A percentile compares a stretch with the other conserved stretches of the same genome.
phyloP scores from a whole-genome alignment of 352 stramenopile genomes.

The Achlya hypogyna region DNA sequence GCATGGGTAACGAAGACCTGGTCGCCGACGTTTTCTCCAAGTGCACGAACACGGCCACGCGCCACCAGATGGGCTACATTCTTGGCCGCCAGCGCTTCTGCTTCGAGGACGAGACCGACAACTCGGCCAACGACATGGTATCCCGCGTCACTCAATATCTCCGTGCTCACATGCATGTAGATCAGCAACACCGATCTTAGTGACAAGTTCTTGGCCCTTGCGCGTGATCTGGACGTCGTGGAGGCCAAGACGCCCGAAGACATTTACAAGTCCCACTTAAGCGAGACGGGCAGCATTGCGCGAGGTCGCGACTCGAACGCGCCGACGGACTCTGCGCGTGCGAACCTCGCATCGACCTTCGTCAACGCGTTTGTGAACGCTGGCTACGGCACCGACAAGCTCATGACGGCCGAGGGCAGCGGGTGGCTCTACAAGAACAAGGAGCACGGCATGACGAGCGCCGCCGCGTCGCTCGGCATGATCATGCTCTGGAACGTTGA shows the following conservation, averaged over 20 bases:
- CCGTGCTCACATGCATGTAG: conserved; percentile 23
- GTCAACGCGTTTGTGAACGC: conserved; percentile 99
- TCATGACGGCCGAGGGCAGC: conserved; percentile 89
- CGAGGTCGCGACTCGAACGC: conserved; percentile 54
- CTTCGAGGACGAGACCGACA: conserved; percentile 89
- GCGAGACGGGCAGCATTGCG: conserved; percentile 87
- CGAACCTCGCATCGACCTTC: conserved; percentile 98
- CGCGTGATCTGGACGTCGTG: conserved; percentile 95
- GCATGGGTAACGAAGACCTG: conserved; percentile 77
- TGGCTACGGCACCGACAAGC: conserved; percentile 96
- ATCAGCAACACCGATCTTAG: conserved; percentile 96
- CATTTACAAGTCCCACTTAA: conserved; percentile 99
- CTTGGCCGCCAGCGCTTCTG: conserved; percentile 92
- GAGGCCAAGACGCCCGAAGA: conserved; percentile 96
- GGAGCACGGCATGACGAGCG: conserved; percentile 98
- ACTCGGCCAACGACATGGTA: conserved; percentile 80
- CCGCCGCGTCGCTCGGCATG: conserved; percentile 94
- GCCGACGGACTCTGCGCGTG: conserved; percentile 92
- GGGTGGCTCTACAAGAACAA: conserved; percentile 99
- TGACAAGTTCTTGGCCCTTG: conserved; percentile 95
- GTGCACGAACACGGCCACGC: conserved; percentile 50
- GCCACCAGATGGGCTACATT: conserved; percentile 94
- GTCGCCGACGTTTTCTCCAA: conserved; percentile 73
- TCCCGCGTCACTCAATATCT: not conserved
- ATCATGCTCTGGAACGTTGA: conserved; percentile 99